These are phyloP conservation scores for Globisporangium apiculatum DNA, from an alignment of 352 stramenopile species.

Conservation along the genomic window DNA sequence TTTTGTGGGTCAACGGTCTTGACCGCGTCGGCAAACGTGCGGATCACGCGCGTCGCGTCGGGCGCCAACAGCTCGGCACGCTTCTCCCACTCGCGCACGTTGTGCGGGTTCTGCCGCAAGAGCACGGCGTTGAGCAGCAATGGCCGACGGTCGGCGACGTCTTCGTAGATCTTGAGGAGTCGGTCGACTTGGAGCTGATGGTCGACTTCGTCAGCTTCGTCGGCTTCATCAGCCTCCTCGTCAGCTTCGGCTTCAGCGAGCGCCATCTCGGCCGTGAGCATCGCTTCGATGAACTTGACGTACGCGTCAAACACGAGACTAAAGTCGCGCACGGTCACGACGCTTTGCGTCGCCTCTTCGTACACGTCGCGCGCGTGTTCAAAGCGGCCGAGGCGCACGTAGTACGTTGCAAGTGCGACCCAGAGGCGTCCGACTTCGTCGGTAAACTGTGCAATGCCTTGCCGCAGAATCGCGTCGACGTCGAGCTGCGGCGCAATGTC, in stretches of 20 bases:
- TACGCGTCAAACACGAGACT: conserved; percentile 99
- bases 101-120: conserved; percentile 98
- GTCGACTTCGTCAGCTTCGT: conserved; percentile 59
- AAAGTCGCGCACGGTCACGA: conserved; percentile 93
- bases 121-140: conserved; percentile 94
- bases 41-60: conserved; percentile 60
- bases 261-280: conserved; percentile 96
- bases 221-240: conserved; percentile 43
- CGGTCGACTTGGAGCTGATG: conserved; percentile 71
- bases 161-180: conserved; percentile 81
- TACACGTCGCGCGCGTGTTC: conserved; percentile 96
- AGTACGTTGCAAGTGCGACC: conserved; percentile 97
- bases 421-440: conserved; percentile 97
- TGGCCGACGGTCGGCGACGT: conserved; percentile 93
- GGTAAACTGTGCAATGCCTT: conserved; percentile 88
- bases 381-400: conserved; percentile 95
- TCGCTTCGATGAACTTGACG: conserved; percentile 96
- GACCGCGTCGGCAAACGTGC: conserved; percentile 87
- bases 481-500: conserved; percentile 86
- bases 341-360: conserved; percentile 81
- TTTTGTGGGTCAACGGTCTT: conserved; percentile 88
- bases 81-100: conserved; percentile 97
- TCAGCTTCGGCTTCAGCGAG: conserved; percentile 27
- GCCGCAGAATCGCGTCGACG: conserved; percentile 94
- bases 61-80: conserved; percentile 81